Base-by-base conservation (phyloP, 2,329 filamentous ascomycete genomes). In the Pezicula neosporulosa region DNA sequence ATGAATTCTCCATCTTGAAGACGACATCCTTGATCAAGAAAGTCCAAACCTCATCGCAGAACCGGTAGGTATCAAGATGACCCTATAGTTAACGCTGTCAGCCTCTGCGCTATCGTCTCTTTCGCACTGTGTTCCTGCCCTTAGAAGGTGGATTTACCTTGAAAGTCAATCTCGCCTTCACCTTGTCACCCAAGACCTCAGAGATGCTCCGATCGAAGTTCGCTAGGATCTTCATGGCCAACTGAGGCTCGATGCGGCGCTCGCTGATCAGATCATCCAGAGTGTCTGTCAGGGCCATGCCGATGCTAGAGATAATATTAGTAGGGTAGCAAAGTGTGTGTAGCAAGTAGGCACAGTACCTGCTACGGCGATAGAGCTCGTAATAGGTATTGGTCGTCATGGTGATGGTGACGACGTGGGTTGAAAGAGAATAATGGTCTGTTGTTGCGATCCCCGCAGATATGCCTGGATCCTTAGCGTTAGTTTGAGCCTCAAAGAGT, bases 31-130 rank as follows among this genome's bases (percentile, higher is more conserved):
- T 97, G 73, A 99, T 96, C 52, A 99, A 82, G 71, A 99, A 99
- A 1, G 94, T 99, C 94, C 94, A 99, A 53, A 99, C 94, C 75
- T 99, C 94, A 73, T 99, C 94, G 76, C 94, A 99, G 80, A 99
- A 99, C 62, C 94, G 88, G 77, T 99, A 99, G 15, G 94, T 97
- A 69, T 97, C 92, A 57, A 99, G 85, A 67, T 95, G 94, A 44
- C 94, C 94, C 93, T 97, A 63, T 44, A 50, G 10, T 47, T 50
- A 46, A 39, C 38, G 36, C 30, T 44, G 54, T 63, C 56, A 66
- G 59, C 57, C 50, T 45, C 36, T 33, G 38, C 30, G 27, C 30
- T 41, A 13, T 41, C 44, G 30, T 16, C 8, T 21, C 43, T 30
- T 33, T 19, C 19, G 24, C 27, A 10, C 24, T 8, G 15, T 28